Conservation (phyloP, 1,139 yeast genomes). For the Kodamaea derodonti region DNA sequence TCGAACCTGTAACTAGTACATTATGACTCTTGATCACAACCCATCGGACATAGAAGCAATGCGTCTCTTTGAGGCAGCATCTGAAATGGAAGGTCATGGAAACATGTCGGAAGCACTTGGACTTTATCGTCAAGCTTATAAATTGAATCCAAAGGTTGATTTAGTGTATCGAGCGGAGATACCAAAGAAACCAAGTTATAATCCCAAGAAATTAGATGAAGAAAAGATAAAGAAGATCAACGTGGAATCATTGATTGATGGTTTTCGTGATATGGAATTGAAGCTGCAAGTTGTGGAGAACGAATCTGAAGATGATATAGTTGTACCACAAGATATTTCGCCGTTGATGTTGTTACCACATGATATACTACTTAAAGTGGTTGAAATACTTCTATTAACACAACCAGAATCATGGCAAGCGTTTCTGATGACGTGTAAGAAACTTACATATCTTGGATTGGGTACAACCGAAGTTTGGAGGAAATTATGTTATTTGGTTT, state of each 20-base stretch:
- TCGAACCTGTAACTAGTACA: neutral
- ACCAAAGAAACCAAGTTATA: conserved; percentile 28
- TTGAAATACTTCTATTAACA: conserved; percentile 46
- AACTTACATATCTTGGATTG: conserved; percentile 61
- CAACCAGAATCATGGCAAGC: conserved; percentile 68
- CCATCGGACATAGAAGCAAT: conserved; percentile 41
- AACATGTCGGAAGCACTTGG: conserved; percentile 77
- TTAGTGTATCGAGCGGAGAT: conserved; percentile 55
- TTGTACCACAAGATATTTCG: conserved; percentile 28
- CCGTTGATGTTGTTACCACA: conserved; percentile 56
- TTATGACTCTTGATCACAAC: neutral
- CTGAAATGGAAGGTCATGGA: conserved; percentile 69
- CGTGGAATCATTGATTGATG: conserved; percentile 29
- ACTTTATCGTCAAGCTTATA: conserved; percentile 69
- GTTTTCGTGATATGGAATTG: conserved; percentile 23
- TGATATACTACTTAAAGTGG: conserved; percentile 58
- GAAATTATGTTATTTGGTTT: conserved; percentile 50
- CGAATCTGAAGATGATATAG: neutral
- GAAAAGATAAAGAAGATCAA: conserved; percentile 34
- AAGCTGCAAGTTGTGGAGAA: neutral
- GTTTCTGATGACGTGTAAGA: conserved; percentile 59
- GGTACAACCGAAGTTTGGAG: conserved; percentile 54
- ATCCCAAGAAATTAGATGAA: conserved; percentile 25
- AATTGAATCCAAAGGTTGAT: conserved; percentile 66
- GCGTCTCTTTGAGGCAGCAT: conserved; percentile 63